Conservation (phyloP, 2,329 filamentous ascomycete species). For the Venturia nashicola region DNA sequence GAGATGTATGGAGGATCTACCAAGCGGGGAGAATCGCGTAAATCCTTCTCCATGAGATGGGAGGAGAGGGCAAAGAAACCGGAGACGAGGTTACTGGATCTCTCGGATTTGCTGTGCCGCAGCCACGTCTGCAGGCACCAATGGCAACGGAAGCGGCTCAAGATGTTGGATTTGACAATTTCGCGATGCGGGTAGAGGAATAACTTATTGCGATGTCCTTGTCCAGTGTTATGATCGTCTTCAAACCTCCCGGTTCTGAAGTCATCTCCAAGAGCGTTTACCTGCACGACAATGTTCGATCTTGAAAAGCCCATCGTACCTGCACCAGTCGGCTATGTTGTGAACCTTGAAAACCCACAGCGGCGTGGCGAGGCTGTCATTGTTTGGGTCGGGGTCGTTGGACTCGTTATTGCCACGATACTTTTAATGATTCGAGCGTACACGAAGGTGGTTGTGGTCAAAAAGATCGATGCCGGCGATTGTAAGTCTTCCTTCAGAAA, state of each 20-base stretch:
- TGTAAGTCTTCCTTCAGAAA: neutral
- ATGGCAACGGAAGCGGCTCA: neutral
- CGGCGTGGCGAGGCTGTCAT: neutral
- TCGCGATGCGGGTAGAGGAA: neutral
- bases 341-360: constrained; percentile 1
- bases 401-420: neutral
- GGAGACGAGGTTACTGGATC: neutral
- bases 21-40: neutral
- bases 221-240: neutral
- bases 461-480: neutral
- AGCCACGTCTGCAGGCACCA: neutral
- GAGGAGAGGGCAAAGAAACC: neutral
- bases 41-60: neutral
- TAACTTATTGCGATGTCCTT: neutral
- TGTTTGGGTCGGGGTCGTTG: neutral
- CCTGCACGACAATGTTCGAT: neutral
- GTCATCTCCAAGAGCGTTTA: neutral
- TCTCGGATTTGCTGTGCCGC: neutral
- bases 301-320: neutral
- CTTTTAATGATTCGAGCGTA: neutral
- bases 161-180: neutral
- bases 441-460: constrained; percentile 1
- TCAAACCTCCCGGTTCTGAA: neutral
- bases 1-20: neutral
- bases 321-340: constrained; percentile 2